These are phyloP conservation scores for Knufia fluminis DNA, from an alignment of 2,329 filamentous ascomycete species.

Conservation along the genomic window DNA sequence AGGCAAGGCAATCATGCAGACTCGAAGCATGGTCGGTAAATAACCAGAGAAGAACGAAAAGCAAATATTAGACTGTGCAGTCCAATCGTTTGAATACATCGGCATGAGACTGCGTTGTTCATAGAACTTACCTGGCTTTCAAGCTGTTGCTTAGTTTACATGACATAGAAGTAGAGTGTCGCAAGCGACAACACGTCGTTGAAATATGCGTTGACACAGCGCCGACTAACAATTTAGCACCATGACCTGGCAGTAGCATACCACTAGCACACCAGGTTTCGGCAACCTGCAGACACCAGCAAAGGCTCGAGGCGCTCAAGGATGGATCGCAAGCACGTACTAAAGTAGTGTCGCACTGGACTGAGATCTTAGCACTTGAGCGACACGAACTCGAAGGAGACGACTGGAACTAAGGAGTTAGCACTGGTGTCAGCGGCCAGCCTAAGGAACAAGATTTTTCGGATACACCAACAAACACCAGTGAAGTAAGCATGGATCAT, in stretches of 20 bases:
- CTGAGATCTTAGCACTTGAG: neutral
- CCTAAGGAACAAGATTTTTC: slow-evolving; percentile 4
- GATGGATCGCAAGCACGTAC: slow-evolving; percentile 6
- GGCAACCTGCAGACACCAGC: neutral
- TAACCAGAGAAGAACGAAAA: no score
- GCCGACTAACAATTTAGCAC: neutral
- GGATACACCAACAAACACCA: neutral
- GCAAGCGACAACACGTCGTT: neutral
- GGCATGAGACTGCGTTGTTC: no score
- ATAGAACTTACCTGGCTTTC: no score
- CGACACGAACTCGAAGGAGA: neutral
- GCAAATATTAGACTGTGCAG: no score
- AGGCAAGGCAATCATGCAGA: no score
- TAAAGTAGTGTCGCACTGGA: slow-evolving; percentile 8
- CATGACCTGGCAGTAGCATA: slow-evolving; percentile 2
- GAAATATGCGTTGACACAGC: neutral
- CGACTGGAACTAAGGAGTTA: neutral
- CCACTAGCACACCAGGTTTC: slow-evolving; percentile 7
- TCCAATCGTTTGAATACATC: no score
- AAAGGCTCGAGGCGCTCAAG: neutral
- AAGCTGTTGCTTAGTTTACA: no score
- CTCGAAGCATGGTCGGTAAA: no score
- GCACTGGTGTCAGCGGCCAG: neutral
- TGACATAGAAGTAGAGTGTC: no score
- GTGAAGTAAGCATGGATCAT: neutral